These are phyloP conservation scores for Cryphonectria naterciae DNA, from an alignment of 2,329 filamentous ascomycete genomes.

Conservation along the genomic window DNA sequence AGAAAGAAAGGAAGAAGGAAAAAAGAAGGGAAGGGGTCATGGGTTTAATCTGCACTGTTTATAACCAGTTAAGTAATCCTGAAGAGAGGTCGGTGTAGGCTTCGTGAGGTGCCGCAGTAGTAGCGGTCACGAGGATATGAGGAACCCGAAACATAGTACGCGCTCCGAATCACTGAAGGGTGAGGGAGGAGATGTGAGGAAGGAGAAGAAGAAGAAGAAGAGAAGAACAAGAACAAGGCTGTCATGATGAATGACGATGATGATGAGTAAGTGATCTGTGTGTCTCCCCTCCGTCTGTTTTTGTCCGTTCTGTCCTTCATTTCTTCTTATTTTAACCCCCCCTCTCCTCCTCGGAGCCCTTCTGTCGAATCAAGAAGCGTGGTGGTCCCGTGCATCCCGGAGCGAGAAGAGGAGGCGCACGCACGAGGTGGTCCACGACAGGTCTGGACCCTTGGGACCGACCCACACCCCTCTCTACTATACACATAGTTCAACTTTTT, in stretches of 20 bases:
- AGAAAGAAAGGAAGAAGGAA: background rate
- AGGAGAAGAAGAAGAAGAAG: background rate
- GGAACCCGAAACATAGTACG: background rate
- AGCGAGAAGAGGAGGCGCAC: background rate
- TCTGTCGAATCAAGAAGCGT: background rate
- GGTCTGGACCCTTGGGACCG: constrained; percentile 19
- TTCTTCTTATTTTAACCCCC: background rate
- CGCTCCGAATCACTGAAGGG: background rate
- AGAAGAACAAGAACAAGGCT: background rate
- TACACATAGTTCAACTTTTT: background rate
- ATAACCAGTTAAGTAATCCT: background rate
- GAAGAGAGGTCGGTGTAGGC: background rate
- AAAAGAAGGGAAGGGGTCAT: background rate
- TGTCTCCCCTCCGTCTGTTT: background rate
- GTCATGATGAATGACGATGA: background rate
- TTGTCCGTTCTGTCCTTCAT: background rate
- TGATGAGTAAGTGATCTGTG: background rate
- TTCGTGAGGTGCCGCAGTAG: background rate
- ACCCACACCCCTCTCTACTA: constrained; percentile 2
- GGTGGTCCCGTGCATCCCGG: background rate
- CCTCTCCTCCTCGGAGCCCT: background rate
- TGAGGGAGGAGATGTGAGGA: background rate
- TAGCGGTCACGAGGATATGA: background rate
- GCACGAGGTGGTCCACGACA: constrained; percentile 13
- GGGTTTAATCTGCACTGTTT: background rate